Percentiles rank a stretch among this genome's conserved stretches.
phyloP scores from a whole-genome alignment of 1,284 basidiomycete genomes.

The Fomitopsis schrenkii region DNA sequence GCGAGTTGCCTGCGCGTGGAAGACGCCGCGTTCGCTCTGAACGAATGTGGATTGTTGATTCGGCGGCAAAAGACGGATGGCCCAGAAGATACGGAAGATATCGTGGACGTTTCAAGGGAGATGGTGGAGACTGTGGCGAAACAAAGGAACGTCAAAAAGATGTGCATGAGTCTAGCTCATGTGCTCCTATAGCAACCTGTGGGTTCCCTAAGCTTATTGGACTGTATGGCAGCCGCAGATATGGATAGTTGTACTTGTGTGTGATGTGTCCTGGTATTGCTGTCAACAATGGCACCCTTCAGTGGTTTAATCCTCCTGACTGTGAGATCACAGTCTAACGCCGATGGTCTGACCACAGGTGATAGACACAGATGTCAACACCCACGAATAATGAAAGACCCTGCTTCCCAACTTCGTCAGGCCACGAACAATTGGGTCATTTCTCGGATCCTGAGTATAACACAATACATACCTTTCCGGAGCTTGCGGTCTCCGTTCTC shows the following conservation, averaged over 20 bases:
- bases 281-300: background rate
- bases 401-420: too few relatives aligned
- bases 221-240: background rate
- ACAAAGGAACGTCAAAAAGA: slow-evolving; percentile 61
- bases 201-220: background rate
- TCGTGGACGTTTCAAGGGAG: slow-evolving; percentile 62
- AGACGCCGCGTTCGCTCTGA: slow-evolving; percentile 84
- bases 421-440: too few relatives aligned
- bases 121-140: slow-evolving; percentile 68
- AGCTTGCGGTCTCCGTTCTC: slow-evolving; percentile 1
- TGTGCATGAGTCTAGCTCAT: slow-evolving; percentile 54
- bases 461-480: background rate
- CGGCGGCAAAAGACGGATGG: slow-evolving; percentile 15
- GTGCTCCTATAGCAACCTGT: slow-evolving; percentile 36
- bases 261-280: background rate
- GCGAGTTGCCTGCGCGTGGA: slow-evolving; percentile 83
- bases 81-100: slow-evolving; percentile 28
- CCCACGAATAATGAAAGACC: too few relatives aligned
- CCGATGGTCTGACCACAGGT: too few relatives aligned
- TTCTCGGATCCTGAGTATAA: background rate
- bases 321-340: too few relatives aligned
- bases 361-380: too few relatives aligned
- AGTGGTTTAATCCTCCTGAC: too few relatives aligned
- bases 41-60: slow-evolving; percentile 78
- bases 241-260: background rate